A percentile compares a stretch with the other conserved stretches of the same genome.
Conservation (phyloP, 1,139 yeast species). For the Magnusiomyces sp. region DNA sequence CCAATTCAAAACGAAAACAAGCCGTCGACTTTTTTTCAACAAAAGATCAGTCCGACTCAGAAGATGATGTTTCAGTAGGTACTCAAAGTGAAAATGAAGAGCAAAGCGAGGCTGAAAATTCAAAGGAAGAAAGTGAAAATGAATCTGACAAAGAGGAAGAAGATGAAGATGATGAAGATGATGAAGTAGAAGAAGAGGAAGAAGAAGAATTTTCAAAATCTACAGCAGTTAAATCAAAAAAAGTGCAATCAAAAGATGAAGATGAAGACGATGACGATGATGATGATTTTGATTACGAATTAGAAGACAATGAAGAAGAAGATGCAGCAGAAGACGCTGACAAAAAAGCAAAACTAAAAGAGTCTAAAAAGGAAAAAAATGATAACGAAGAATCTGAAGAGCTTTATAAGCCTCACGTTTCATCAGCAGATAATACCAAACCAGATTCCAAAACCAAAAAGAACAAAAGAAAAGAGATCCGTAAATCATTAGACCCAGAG, state of each 20-base stretch:
- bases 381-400: constrained; percentile 10
- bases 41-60: no score
- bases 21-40: no score
- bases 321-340: constrained; percentile 2
- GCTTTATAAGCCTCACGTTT: background rate
- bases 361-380: background rate
- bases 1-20: no score
- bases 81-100: background rate
- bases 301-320: constrained; percentile 9
- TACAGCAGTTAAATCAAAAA: background rate
- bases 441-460: constrained; percentile 3
- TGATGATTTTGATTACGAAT: constrained; percentile 14
- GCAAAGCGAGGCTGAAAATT: background rate
- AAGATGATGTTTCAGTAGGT: no score
- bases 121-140: background rate
- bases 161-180: constrained; percentile 10
- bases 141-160: background rate
- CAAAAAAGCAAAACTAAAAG: no score
- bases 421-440: background rate
- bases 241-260: constrained; percentile 17
- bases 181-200: constrained; percentile 8
- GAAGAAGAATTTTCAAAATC: constrained; percentile 6
- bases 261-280: constrained; percentile 20
- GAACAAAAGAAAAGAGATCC: constrained; percentile 22
- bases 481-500: constrained; percentile 24